These are phyloP conservation scores for Pyrus bretschneideri DNA, from an alignment of 306 rosid species.

Conservation along the genomic window DNA sequence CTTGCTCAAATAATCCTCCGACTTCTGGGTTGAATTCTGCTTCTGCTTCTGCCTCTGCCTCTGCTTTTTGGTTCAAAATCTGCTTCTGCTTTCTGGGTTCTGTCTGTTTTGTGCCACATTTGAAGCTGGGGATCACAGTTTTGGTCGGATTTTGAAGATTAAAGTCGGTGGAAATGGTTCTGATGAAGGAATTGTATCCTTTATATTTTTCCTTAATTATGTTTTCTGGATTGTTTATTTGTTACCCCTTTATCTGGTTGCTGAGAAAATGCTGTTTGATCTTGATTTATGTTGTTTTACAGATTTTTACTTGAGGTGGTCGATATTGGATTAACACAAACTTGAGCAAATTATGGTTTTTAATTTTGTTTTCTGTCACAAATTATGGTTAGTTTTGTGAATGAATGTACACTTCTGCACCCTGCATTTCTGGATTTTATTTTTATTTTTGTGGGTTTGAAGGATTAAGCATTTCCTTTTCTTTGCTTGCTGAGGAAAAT, in stretches of 20 bases:
- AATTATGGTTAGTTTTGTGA: not conserved
- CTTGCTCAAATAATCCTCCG: not conserved
- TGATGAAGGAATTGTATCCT: slow-evolving; percentile 46
- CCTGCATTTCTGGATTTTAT: not conserved
- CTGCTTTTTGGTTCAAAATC: not conserved
- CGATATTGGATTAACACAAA: not conserved
- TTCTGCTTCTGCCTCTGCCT: not conserved
- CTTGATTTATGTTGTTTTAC: not conserved
- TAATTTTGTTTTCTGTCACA: not conserved
- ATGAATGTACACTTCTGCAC: too few relatives aligned
- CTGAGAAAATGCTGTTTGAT: not conserved
- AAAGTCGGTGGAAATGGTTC: slow-evolving; percentile 27
- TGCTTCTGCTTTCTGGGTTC: not conserved
- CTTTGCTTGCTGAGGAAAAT: not conserved
- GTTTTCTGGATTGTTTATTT: not conserved
- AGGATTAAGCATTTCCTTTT: not conserved
- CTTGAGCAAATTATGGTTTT: not conserved
- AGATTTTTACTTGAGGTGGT: not conserved
- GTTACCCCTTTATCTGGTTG: not conserved
- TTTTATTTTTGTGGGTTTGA: not conserved
- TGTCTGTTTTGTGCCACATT: slow-evolving; percentile 1
- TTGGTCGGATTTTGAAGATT: not conserved
- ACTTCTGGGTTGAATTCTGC: not conserved
- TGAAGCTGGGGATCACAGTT: not conserved
- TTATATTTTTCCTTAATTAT: not conserved